Evolutionary conservation across 495 filamentous ascomycete species (phyloP).

Genomic region (Tirmania nivea): DNA sequence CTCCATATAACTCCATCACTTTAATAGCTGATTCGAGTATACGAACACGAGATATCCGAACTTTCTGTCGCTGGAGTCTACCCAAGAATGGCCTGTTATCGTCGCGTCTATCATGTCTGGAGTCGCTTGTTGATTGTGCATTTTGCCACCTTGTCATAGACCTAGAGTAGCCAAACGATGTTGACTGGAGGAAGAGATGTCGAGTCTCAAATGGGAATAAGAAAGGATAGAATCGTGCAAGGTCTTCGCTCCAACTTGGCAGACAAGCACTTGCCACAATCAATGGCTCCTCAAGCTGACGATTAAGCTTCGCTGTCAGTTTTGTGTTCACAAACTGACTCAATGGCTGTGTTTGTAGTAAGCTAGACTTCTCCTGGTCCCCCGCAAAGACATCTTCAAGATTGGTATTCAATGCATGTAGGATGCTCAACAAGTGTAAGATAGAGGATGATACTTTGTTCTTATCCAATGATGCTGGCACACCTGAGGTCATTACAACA

Average conservation of each 20-base stretch:
- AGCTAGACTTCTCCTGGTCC: constrained; percentile 43
- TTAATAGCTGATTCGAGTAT: constrained; percentile 94
- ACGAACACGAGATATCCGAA: constrained; percentile 75
- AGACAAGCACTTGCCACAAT: constrained; percentile 96
- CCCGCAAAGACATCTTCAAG: constrained; percentile 93
- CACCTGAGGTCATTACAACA: constrained; percentile 27
- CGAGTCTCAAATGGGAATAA: constrained; percentile 98
- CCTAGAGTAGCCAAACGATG: constrained; percentile 90
- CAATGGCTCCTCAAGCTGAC: constrained; percentile 91
- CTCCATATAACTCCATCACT: constrained; percentile 98
- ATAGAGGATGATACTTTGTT: constrained; percentile 69
- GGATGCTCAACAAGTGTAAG: constrained; percentile 65
- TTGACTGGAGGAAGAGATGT: constrained; percentile 92
- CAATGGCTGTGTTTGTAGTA: constrained; percentile 59
- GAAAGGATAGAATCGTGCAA: constrained; percentile 91
- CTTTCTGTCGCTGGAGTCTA: constrained; percentile 84
- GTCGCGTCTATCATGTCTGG: constrained; percentile 61
- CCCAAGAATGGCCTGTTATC: constrained; percentile 75
- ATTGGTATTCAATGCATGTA: constrained; percentile 86
- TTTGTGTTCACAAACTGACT: constrained; percentile 98
- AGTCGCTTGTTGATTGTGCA: constrained; percentile 57
- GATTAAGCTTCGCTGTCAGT: constrained; percentile 93
- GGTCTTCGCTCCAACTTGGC: constrained; percentile 88
- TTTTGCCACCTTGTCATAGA: constrained; percentile 98
- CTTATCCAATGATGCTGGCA: constrained; percentile 68